Evolutionary conservation across 108 stramenopile genomes (phyloP), one percentile per base, ranked within the genome.

Genomic region (Bacterosira constricta): DNA sequence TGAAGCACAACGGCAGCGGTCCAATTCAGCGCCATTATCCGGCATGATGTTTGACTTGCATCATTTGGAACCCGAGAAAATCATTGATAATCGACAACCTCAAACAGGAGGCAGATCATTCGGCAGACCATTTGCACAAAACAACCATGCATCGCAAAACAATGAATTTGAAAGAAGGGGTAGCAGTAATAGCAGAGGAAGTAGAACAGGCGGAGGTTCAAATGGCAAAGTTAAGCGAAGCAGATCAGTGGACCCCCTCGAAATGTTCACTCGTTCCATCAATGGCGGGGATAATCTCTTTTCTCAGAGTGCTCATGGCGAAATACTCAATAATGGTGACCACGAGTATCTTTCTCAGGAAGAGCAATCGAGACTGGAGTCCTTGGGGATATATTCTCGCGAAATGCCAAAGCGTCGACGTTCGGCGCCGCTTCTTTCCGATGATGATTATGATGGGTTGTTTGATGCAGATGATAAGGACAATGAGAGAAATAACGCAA

Each of bases 221-320:
- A 7, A 7, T 29, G 12, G 27, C 15, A 29, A 31, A 32, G 55
- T 31, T 11, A 56, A 56, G 32, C 55, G 55, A 56, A 31, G 55
- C 12, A 27, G 47, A 18, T 49, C 47, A 18, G 13, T 49, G 15
- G 47, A 49, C 20, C 47, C 47, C 13, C 17, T 49, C 20, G 47
- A 49, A 49, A 49, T 49, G 47, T 49, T 49, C 20, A 18, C 47
- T 49, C n/a, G n/a, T n/a, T n/a, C n/a, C n/a, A n/a, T n/a, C n/a
- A n/a, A n/a, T n/a, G 13, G 47, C 20, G 15, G 15, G 20, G 47
- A 18, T 5, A 49, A 49, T 49, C 17, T 18, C 5, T 13, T 49
- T 17, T 49, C 5, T 49, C 17, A 49, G 5, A 18, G 20, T 11
- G 11, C 38, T 10, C 38, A 7, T 49, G 47, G 20, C 15, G 47